Percentiles rank a stretch among this genome's conserved stretches.
Evolutionary conservation across 495 filamentous ascomycete species (phyloP).

Genomic region (Chaetomium tenue): DNA sequence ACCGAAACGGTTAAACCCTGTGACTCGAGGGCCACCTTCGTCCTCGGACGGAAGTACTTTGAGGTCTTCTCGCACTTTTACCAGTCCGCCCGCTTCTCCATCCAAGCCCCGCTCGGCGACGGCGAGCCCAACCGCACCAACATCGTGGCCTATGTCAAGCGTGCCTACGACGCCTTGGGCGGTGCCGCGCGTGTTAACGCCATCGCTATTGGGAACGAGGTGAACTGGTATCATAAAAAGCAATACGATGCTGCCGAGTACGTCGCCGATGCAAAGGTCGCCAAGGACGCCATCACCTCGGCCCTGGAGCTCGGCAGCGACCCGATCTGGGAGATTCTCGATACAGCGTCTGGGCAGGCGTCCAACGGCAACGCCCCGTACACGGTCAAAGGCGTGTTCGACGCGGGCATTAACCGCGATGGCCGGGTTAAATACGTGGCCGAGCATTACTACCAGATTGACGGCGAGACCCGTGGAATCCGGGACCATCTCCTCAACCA

Average conservation of each 20-base stretch:
- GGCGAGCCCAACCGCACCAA: background rate
- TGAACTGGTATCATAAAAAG: background rate
- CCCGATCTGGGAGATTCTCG: background rate
- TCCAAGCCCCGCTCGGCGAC: background rate
- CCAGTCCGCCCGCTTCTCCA: background rate
- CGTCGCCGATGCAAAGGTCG: background rate
- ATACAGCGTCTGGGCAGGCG: background rate
- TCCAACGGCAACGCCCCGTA: background rate
- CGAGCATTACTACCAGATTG: background rate
- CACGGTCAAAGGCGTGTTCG: background rate
- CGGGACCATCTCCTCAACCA: background rate
- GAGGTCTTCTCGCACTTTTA: background rate
- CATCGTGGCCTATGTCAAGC: background rate
- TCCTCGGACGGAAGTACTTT: slow-evolving; percentile 2
- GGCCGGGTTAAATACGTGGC: background rate
- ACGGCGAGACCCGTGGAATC: background rate
- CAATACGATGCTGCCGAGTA: background rate
- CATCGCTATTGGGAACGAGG: background rate
- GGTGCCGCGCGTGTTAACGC: background rate
- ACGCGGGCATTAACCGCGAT: background rate
- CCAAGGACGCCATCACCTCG: background rate
- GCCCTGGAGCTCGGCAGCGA: background rate
- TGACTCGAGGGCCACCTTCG: background rate
- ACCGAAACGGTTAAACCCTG: background rate
- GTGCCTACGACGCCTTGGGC: background rate